Percentiles rank a stretch among this genome's conserved stretches.
phyloP scores from a whole-genome alignment of 1,284 basidiomycete species.

The Salmacisia buchloeana region DNA sequence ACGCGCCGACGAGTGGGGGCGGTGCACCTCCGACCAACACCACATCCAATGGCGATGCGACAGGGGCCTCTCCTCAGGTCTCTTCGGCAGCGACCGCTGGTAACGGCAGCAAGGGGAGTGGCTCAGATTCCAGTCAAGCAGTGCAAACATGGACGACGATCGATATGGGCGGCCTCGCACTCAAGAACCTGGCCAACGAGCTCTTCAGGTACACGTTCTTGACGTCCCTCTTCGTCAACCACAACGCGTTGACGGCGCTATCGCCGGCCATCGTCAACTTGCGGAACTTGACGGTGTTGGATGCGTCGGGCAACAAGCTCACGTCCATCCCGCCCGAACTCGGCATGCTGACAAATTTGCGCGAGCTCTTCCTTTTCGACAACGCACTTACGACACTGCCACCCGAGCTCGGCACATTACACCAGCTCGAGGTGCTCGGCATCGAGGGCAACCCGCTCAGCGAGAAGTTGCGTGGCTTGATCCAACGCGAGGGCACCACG shows the following conservation, averaged over 20 bases:
- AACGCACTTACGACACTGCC: constrained; percentile 82
- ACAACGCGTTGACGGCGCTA: constrained; percentile 77
- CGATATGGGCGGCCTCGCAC: constrained; percentile 90
- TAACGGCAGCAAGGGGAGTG: constrained; percentile 9
- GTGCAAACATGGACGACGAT: constrained; percentile 71
- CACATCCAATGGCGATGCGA: neutral
- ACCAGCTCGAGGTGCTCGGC: constrained; percentile 87
- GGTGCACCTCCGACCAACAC: constrained; percentile 1
- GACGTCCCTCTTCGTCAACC: constrained; percentile 91
- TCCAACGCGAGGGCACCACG: constrained; percentile 87
- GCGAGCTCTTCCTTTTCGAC: constrained; percentile 92
- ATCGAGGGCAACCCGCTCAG: constrained; percentile 94
- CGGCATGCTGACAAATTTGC: constrained; percentile 81
- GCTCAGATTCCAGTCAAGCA: constrained; percentile 12
- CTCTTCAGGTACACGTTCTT: constrained; percentile 89
- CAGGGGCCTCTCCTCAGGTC: neutral
- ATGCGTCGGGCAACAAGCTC: constrained; percentile 86
- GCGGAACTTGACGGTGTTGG: constrained; percentile 79
- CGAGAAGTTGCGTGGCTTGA: constrained; percentile 66
- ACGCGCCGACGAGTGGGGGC: constrained; percentile 21
- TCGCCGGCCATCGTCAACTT: constrained; percentile 80
- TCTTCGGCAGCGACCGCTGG: neutral
- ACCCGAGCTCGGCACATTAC: constrained; percentile 78
- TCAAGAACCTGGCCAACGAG: constrained; percentile 79
- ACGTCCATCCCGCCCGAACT: constrained; percentile 75